Percentiles rank a stretch among this genome's conserved stretches.
These are phyloP conservation scores for Leccinum boreale DNA, from an alignment of 768 basidiomycete species.

Conservation along the genomic window DNA sequence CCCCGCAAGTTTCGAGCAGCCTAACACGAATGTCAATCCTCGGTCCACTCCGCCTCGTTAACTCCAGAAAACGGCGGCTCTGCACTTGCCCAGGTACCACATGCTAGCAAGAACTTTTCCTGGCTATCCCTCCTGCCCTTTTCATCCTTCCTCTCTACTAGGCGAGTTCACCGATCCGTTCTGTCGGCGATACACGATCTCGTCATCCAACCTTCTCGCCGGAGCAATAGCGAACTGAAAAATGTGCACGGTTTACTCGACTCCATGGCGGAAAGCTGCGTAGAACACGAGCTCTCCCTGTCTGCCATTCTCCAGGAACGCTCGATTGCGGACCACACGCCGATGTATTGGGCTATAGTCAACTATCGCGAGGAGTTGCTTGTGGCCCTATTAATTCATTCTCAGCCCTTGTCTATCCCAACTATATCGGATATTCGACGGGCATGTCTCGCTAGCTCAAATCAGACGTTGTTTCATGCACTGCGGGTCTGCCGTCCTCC, in stretches of 20 bases:
- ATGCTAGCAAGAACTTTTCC: conserved; percentile 9
- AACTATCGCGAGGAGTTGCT: conserved; percentile 36
- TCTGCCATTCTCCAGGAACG: conserved; percentile 26
- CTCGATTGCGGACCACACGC: conserved; percentile 22
- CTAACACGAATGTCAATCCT: neutral
- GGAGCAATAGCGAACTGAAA: neutral
- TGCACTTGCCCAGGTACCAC: neutral
- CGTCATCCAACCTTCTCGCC: conserved; percentile 24
- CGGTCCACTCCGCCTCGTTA: neutral
- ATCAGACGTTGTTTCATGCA: conserved; percentile 28
- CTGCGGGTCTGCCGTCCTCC: conserved; percentile 7
- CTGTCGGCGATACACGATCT: conserved; percentile 53
- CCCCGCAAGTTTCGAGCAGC: neutral
- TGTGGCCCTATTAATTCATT: conserved; percentile 50
- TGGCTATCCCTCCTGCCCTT: conserved; percentile 32
- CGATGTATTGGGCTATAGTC: conserved; percentile 33
- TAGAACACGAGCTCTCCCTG: conserved; percentile 41
- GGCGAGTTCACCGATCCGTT: conserved; percentile 52
- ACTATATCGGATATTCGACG: conserved; percentile 61
- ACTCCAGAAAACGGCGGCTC: neutral
- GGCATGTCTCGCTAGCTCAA: conserved; percentile 49
- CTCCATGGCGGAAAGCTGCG: conserved; percentile 60
- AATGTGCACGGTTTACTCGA: conserved; percentile 44
- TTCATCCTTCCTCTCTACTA: conserved; percentile 27
- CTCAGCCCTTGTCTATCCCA: conserved; percentile 36